Conservation (phyloP, 2,329 filamentous ascomycete species). For the Ophiostoma quercus region DNA sequence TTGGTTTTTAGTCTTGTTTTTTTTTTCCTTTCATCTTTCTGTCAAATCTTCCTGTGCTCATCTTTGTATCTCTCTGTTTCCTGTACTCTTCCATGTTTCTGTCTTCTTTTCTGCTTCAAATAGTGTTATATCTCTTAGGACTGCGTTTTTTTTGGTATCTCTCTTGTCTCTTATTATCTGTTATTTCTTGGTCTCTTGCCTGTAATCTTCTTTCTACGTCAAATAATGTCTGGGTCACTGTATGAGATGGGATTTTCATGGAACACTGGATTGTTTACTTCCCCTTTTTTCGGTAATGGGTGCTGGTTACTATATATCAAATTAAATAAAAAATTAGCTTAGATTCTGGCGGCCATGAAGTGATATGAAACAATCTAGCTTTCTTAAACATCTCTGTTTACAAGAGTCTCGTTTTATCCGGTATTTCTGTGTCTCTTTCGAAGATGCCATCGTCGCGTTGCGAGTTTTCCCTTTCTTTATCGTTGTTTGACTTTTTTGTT, state of each 20-base stretch:
- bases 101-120: background rate
- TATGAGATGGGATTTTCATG: background rate
- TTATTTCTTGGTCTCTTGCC: background rate
- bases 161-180: background rate
- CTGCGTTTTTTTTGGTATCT: background rate
- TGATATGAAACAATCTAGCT: background rate
- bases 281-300: background rate
- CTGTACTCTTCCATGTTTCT: background rate
- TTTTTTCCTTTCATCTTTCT: background rate
- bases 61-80: background rate
- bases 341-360: background rate
- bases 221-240: background rate
- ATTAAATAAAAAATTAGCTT: slow-evolving; percentile 3
- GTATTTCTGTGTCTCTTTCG: background rate
- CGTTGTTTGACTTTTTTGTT: background rate
- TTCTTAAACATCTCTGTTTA: background rate
- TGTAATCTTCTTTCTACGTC: background rate
- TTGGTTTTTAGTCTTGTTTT: background rate
- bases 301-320: background rate
- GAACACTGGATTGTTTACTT: background rate
- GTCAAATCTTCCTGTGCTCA: background rate
- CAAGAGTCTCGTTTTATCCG: background rate
- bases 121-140: background rate
- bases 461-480: no score
- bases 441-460: background rate